These are phyloP conservation scores for Castanea sativa DNA, from an alignment of 306 rosid genomes.

Conservation along the genomic window DNA sequence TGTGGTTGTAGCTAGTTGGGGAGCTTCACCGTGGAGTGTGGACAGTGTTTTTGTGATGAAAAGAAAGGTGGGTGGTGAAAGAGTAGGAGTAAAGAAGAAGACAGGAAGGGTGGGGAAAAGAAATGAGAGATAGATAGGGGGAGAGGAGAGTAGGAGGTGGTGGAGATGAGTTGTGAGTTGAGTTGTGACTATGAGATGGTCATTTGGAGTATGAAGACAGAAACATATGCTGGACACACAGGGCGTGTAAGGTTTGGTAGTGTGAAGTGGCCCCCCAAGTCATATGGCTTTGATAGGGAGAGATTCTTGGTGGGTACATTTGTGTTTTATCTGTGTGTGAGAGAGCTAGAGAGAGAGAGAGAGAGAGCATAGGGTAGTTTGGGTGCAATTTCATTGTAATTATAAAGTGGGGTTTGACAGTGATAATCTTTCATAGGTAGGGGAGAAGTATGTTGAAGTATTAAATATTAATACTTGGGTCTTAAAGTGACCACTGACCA, in stretches of 20 bases:
- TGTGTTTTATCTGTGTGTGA: background rate
- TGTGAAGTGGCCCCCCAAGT: conserved; percentile 27
- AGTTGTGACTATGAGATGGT: conserved; percentile 17
- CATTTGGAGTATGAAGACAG: conserved; percentile 63
- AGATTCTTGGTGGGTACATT: conserved; percentile 23
- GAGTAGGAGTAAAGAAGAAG: conserved; percentile 16
- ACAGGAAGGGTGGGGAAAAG: conserved; percentile 2
- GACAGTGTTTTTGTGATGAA: background rate
- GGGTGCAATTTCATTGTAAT: background rate
- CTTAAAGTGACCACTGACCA: conserved; percentile 12
- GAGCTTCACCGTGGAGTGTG: background rate
- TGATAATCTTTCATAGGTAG: conserved; percentile 10
- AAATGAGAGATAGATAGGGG: conserved; percentile 7
- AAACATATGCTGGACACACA: conserved; percentile 23
- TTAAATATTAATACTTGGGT: background rate
- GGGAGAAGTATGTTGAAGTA: background rate
- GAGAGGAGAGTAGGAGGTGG: conserved; percentile 15
- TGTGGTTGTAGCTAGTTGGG: background rate
- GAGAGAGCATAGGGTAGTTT: background rate
- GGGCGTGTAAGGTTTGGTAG: conserved; percentile 11
- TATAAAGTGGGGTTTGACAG: conserved; percentile 10
- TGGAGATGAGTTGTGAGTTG: conserved; percentile 1
- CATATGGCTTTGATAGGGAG: conserved; percentile 14
- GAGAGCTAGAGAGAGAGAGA: background rate
- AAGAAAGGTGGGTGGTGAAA: conserved; percentile 10